Conservation (phyloP, 208 protist species). For the Plasmodiophora brassicae region DNA sequence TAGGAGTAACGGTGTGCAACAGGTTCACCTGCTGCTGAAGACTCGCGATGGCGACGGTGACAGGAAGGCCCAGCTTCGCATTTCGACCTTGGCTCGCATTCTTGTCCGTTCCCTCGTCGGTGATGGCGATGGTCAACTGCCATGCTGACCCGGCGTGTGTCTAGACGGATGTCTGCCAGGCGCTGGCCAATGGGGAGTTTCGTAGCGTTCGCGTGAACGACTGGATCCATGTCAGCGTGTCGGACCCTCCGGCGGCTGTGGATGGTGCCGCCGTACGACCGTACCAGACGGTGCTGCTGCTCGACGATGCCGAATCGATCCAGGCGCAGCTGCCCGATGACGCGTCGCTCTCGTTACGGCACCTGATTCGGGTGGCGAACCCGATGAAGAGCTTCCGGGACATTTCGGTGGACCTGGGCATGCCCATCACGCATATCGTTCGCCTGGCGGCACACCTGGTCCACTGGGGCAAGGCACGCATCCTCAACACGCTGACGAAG, state of each 20-base stretch:
- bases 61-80: no score
- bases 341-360: background rate
- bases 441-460: background rate
- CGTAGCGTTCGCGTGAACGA: background rate
- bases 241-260: background rate
- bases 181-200: background rate
- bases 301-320: background rate
- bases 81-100: no score
- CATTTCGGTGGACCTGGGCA: background rate
- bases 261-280: background rate
- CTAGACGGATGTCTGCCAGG: background rate
- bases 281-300: background rate
- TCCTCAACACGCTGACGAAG: conserved; percentile 15
- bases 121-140: no score
- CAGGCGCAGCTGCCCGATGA: background rate
- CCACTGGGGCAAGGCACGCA: background rate
- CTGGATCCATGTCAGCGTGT: background rate
- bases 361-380: conserved; percentile 21
- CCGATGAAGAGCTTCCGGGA: conserved; percentile 27
- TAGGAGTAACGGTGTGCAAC: no score
- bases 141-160: no score
- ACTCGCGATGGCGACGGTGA: no score
- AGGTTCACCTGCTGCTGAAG: no score
- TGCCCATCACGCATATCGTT: background rate
- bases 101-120: no score